Evolutionary conservation across 2,329 filamentous ascomycete species (phyloP).

Genomic region (Alternaria dauci): DNA sequence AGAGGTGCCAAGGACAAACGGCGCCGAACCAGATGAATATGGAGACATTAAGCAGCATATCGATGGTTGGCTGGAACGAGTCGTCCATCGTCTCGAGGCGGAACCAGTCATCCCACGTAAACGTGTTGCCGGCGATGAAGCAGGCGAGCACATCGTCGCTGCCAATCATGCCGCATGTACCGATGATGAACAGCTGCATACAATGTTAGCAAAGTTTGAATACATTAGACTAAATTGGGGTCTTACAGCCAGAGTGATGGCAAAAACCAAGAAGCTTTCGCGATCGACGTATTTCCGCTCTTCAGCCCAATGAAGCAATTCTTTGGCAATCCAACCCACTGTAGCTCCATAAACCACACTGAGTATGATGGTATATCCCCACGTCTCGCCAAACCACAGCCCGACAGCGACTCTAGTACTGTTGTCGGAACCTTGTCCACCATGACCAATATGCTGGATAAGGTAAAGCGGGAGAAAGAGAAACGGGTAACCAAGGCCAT

Average conservation of each 20-base stretch:
- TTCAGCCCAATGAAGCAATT: conserved; percentile 84
- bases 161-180: conserved; percentile 85
- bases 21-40: conserved; percentile 83
- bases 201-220: not conserved
- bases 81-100: conserved; percentile 88
- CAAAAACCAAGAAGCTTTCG: conserved; percentile 88
- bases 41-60: conserved; percentile 89
- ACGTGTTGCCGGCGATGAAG: conserved; percentile 89
- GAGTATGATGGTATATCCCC: conserved; percentile 82
- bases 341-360: conserved; percentile 78
- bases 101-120: conserved; percentile 96
- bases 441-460: conserved; percentile 75
- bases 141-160: conserved; percentile 91
- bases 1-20: conserved; percentile 79
- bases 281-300: conserved; percentile 81
- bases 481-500: conserved; percentile 89
- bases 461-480: conserved; percentile 85
- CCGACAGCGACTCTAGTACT: conserved; percentile 74
- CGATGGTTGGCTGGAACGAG: conserved; percentile 90
- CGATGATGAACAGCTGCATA: conserved; percentile 77
- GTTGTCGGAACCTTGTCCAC: conserved; percentile 56
- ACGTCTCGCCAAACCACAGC: conserved; percentile 85
- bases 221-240: not conserved
- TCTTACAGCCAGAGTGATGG: conserved; percentile 77
- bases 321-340: conserved; percentile 83